phyloP scores from a whole-genome alignment of 2,329 filamentous ascomycete species.

The Fusarium buxicola region DNA sequence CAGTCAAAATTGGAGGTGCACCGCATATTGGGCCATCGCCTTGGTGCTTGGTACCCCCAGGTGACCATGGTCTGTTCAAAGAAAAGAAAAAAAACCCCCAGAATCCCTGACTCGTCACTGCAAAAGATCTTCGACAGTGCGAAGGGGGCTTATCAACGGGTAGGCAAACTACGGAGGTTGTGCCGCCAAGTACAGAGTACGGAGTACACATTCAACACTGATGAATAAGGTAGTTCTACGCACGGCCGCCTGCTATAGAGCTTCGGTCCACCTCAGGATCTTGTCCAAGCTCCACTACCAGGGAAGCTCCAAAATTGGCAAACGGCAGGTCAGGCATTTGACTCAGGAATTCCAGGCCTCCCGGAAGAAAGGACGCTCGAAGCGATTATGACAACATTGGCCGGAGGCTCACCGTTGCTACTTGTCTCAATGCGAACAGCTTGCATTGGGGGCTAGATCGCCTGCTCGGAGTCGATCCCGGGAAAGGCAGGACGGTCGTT shows the following conservation, averaged over 20 bases:
- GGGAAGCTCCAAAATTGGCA: conserved; percentile 22
- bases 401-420: conserved; percentile 21
- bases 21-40: conserved; percentile 14
- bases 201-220: background rate
- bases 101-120: conserved; percentile 32
- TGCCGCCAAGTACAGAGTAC: too few relatives aligned
- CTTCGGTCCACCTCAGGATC: background rate
- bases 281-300: conserved; percentile 1
- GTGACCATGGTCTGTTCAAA: background rate
- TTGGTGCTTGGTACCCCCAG: conserved; percentile 1
- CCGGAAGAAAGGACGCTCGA: conserved; percentile 6
- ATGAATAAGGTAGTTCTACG: conserved; percentile 23
- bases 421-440: conserved; percentile 20
- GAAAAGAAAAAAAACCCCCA: too few relatives aligned
- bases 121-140: conserved; percentile 29
- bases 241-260: conserved; percentile 14
- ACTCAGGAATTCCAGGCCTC: background rate
- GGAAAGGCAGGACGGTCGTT: conserved; percentile 33
- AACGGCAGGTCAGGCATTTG: conserved; percentile 1
- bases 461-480: conserved; percentile 26
- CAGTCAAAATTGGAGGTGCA: conserved; percentile 16
- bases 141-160: conserved; percentile 15
- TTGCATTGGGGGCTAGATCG: conserved; percentile 8
- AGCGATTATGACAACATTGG: conserved; percentile 11
- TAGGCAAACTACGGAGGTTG: too few relatives aligned